Percentiles rank a stretch among this genome's conserved stretches.
Evolutionary conservation across 805 yeast genomes (phyloP).

Genomic region (Ascoidea asiatica): DNA sequence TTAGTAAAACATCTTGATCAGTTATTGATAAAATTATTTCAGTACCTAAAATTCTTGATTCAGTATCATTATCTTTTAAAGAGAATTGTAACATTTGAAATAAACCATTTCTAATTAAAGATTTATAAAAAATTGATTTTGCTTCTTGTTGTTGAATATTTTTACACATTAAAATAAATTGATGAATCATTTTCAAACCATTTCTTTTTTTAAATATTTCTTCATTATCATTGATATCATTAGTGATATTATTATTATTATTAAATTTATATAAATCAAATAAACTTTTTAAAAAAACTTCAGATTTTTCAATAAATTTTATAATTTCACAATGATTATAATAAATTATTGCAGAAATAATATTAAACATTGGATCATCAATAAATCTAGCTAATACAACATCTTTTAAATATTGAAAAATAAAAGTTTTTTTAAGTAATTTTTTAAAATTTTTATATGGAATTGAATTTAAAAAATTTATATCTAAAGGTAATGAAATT

Average conservation of each 20-base stretch:
- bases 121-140: conserved; percentile 48
- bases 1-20: conserved; percentile 67
- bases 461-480: conserved; percentile 57
- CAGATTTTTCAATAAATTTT: conserved; percentile 37
- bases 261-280: conserved; percentile 37
- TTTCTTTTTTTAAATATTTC: conserved; percentile 32
- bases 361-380: conserved; percentile 66
- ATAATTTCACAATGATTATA: conserved; percentile 57
- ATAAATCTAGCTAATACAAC: conserved; percentile 70
- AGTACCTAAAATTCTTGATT: conserved; percentile 56
- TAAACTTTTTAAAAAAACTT: conserved; percentile 39
- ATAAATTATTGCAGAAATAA: conserved; percentile 55
- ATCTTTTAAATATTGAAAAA: conserved; percentile 72
- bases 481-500: conserved; percentile 42
- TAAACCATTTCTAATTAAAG: conserved; percentile 54
- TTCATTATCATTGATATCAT: conserved; percentile 4
- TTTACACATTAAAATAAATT: conserved; percentile 66
- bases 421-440: conserved; percentile 61
- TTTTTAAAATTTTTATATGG: conserved; percentile 39
- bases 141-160: conserved; percentile 50
- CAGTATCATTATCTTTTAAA: conserved; percentile 32
- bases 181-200: conserved; percentile 70
- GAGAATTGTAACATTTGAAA: conserved; percentile 64
- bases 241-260: not conserved
- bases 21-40: conserved; percentile 71